Evolutionary conservation across 345 rosid genomes (phyloP), one percentile per base, ranked within the genome.

Genomic region (Pistacia atlantica): DNA sequence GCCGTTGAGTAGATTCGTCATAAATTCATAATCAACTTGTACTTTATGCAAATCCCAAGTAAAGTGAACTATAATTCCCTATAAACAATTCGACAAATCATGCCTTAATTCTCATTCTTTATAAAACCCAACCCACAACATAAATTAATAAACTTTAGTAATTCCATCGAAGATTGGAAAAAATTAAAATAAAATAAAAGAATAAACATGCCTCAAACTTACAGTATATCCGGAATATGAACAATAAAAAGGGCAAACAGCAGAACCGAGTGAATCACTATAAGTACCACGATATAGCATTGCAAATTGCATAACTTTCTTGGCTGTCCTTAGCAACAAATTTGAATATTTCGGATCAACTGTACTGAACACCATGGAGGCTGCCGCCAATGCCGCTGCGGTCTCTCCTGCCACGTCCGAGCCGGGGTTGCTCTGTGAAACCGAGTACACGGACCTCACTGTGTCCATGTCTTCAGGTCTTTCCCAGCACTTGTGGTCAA

Each of bases 401-500:
- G 91, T 95, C 82, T 95, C 97, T 0, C 86, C 98, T 0, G 98
- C 98, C 0, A 95, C 95, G 17, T 95, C 98, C 0, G 98, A 95
- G n/a, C 98, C 97, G 0, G 97, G 97, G 76, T 84, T 91, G 54
- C 88, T 84, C 0, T 95, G n/a, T 1, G 97, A 93, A 10, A 95
- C 94, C 0, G 84, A 89, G 83, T 89, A 95, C 42, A 91, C 90
- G 0, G 92, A 69, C 8, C 98, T 88, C 37, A 76, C 83, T 0
- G 98, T 93, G 85, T 90, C 97, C 98, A 95, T 95, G 79, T 95
- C 98, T 79, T 95, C 98, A 0, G 98, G 97, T 33, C 98, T 69
- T 81, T 95, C 97, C 98, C 97, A 95, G 78, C 98, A 95, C 76
- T 87, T 89, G 79, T 95, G 98, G 76, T 95, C 98, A 10, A 71